These are phyloP conservation scores for Neltuma alba DNA, from an alignment of 306 rosid species.

Conservation along the genomic window DNA sequence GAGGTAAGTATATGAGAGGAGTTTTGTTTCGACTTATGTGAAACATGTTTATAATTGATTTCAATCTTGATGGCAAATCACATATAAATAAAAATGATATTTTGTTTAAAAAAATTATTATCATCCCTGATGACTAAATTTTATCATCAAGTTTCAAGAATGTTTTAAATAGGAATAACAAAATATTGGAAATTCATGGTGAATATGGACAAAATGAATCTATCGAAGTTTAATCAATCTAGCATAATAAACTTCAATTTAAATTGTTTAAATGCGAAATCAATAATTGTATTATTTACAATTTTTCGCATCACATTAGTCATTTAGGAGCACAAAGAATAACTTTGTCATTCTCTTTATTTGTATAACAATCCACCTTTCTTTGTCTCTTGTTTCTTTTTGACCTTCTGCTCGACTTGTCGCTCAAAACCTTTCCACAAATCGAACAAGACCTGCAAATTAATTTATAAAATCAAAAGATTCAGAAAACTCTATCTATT, in stretches of 20 bases:
- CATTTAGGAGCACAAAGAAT: not conserved
- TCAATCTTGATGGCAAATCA: too few relatives aligned
- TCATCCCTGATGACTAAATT: not conserved
- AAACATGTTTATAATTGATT: too few relatives aligned
- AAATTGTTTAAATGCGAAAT: too few relatives aligned
- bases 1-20: too few relatives aligned
- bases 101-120: too few relatives aligned
- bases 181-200: not conserved
- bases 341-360: not conserved
- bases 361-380: not conserved
- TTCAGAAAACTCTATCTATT: not conserved
- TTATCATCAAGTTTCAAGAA: not conserved
- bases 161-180: not conserved
- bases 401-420: not conserved
- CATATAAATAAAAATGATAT: too few relatives aligned
- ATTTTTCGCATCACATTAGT: not conserved
- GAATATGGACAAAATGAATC: too few relatives aligned
- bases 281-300: not conserved
- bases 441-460: not conserved
- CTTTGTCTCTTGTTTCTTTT: not conserved
- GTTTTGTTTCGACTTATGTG: too few relatives aligned
- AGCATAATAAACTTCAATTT: too few relatives aligned
- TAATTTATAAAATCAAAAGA: not conserved
- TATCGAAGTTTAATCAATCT: not conserved
- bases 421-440: conserved; percentile 8